phyloP scores from a whole-genome alignment of 2,329 filamentous ascomycete genomes.

The Pseudopyricularia cyperi region DNA sequence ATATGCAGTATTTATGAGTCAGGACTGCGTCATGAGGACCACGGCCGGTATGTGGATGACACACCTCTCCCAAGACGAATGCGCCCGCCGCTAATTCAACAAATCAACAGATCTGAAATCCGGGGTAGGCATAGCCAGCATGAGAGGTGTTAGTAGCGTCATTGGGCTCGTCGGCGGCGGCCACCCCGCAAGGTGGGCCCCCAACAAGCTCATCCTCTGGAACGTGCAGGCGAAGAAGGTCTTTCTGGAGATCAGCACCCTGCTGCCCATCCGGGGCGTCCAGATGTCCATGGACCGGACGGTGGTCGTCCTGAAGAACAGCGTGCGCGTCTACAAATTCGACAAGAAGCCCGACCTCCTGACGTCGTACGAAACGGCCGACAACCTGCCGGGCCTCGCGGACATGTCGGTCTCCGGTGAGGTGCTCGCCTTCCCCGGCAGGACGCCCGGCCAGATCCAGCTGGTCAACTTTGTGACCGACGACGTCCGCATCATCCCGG shows the following conservation, averaged over 20 bases:
- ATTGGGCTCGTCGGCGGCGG: conserved; percentile 82
- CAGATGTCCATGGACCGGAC: conserved; percentile 65
- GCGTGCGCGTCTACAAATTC: conserved; percentile 69
- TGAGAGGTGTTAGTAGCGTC: conserved; percentile 25
- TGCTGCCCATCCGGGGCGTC: conserved; percentile 68
- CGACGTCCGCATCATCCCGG: conserved; percentile 87
- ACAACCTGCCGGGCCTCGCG: conserved; percentile 72
- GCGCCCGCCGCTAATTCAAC: background rate
- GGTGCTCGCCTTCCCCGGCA: conserved; percentile 73
- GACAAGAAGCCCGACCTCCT: conserved; percentile 57
- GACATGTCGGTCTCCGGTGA: conserved; percentile 55
- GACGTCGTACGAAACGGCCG: conserved; percentile 70
- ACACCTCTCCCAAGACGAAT: background rate
- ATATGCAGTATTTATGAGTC: conserved; percentile 17
- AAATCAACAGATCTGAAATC: background rate
- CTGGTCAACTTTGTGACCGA: conserved; percentile 65
- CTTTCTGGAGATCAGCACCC: conserved; percentile 66
- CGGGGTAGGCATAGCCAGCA: conserved; percentile 62
- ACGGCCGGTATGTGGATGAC: conserved; percentile 36
- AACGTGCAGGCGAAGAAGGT: conserved; percentile 67
- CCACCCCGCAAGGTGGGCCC: conserved; percentile 69
- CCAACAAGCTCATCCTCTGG: conserved; percentile 88
- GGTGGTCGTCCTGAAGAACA: conserved; percentile 70
- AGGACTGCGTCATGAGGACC: background rate
- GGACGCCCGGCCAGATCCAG: conserved; percentile 78